These are phyloP conservation scores for Malus domestica DNA, from an alignment of 306 rosid genomes.

Conservation along the genomic window ASM211411v1 NC_041799.1:5327501-5328000, in stretches of 20 bases:
- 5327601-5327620: conserved; percentile 6
- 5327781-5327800: conserved; percentile 46
- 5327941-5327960: not conserved
- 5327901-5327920: conserved; percentile 18
- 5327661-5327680: conserved; percentile 23
- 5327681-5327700: conserved; percentile 26
- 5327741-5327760: conserved; percentile 16
- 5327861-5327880: conserved; percentile 45
- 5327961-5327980: too few species aligned
- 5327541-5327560: conserved; percentile 34
- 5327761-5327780: conserved; percentile 18
- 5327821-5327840: conserved; percentile 3
- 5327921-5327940: not conserved
- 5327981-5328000: too few species aligned
- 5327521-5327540: conserved; percentile 32
- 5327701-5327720: conserved; percentile 27
- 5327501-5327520: conserved; percentile 13
- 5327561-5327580: conserved; percentile 24
- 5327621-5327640: conserved; percentile 16
- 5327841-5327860: conserved; percentile 54
- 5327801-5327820: conserved; percentile 25
- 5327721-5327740: conserved; percentile 26
- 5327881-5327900: conserved; percentile 41
- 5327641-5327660: conserved; percentile 31
- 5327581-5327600: not conserved